phyloP scores from a whole-genome alignment of 108 stramenopile genomes.

The Discostella pseudostelligera region DNA sequence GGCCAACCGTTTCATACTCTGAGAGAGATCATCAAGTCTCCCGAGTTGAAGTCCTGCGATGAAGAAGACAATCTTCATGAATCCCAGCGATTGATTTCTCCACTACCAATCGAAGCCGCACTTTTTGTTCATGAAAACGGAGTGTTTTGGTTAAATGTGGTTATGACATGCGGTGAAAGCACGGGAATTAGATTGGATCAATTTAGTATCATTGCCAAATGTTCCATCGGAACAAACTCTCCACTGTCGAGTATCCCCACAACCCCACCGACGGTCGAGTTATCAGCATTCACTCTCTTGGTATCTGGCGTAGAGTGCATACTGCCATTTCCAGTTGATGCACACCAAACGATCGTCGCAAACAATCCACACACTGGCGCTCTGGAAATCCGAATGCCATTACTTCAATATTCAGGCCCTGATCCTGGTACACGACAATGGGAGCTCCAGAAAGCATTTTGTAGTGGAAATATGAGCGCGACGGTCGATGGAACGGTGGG shows the following conservation, averaged over 20 bases:
- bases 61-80: conserved; percentile 4
- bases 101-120: conserved; percentile 7
- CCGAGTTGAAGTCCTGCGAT: conserved; percentile 16
- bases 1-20: conserved; percentile 6
- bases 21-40: conserved; percentile 19
- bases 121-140: conserved; percentile 3
- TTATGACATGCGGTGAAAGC: neutral
- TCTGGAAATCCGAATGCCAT: conserved; percentile 30
- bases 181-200: neutral
- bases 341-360: conserved; percentile 9
- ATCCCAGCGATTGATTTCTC: conserved; percentile 33
- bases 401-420: conserved; percentile 22
- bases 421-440: conserved; percentile 42
- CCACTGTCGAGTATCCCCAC: neutral
- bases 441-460: conserved; percentile 33
- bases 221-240: conserved; percentile 8
- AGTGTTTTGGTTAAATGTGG: neutral
- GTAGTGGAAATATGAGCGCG: neutral
- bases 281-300: conserved; percentile 22
- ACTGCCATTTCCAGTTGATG: conserved; percentile 34
- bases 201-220: conserved; percentile 23
- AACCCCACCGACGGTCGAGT: conserved; percentile 5
- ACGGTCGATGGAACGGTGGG: neutral
- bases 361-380: conserved; percentile 5
- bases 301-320: conserved; percentile 23